A percentile compares a stretch with the other conserved stretches of the same genome.
These are phyloP conservation scores for Coffea humblotiana DNA, from an alignment of 305 asterid genomes.

Conservation along the genomic window DNA sequence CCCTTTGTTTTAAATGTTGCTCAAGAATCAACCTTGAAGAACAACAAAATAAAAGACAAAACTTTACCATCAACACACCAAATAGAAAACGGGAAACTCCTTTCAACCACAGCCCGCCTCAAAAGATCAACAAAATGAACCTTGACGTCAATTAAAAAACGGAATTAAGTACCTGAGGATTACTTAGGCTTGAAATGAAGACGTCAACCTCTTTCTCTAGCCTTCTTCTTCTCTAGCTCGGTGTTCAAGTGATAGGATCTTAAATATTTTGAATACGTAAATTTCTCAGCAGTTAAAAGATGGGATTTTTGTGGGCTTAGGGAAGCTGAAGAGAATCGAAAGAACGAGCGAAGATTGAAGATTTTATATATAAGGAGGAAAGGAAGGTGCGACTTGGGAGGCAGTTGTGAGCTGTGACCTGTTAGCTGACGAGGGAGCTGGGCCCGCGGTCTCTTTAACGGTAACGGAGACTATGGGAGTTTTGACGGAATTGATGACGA, in stretches of 20 bases:
- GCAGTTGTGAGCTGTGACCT: background rate
- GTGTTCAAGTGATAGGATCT: background rate
- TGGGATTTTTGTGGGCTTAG: background rate
- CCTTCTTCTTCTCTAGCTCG: background rate
- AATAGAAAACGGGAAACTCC: background rate
- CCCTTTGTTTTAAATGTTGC: background rate
- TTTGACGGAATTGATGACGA: slow-evolving; percentile 36
- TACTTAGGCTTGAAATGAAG: slow-evolving; percentile 6
- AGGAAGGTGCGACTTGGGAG: no score
- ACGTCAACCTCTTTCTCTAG: background rate
- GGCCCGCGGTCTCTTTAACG: slow-evolving; percentile 17
- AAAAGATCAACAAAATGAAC: background rate
- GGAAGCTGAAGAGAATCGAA: slow-evolving; percentile 22
- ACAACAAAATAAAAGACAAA: slow-evolving; percentile 9
- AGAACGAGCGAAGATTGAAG: slow-evolving; percentile 21
- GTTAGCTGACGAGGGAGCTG: slow-evolving; percentile 3
- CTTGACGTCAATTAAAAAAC: background rate
- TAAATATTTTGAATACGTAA: background rate
- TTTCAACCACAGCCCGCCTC: slow-evolving; percentile 8
- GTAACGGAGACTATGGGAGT: slow-evolving; percentile 17
- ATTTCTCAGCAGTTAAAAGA: background rate
- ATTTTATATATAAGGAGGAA: slow-evolving; percentile 25
- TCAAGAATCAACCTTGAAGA: slow-evolving; percentile 11
- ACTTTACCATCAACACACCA: slow-evolving; percentile 1
- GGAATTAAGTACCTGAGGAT: background rate